Base-by-base conservation (phyloP, 2,329 filamentous ascomycete genomes). In the Clonostachys sp. region DNA sequence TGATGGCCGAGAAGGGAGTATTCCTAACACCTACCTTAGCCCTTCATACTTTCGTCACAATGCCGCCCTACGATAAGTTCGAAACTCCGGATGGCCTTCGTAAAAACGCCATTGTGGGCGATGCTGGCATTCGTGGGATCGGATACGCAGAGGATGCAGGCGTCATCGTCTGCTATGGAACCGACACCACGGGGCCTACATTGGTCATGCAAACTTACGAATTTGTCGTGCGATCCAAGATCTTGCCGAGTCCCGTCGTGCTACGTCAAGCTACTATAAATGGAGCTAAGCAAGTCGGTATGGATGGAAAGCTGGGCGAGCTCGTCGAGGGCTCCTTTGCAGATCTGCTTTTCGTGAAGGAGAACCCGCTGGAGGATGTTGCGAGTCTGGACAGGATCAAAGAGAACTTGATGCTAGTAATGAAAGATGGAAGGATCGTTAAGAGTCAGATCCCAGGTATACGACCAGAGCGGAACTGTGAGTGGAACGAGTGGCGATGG, bases 281-380 rank as follows among this genome's bases (percentile, higher is more conserved):
- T 53, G 66, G 73, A 2, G 78, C 79, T 6, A 65, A 61, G 45
- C 70, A 78, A 61, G 51, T 81, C 44, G 56, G 69, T 9, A 66
- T 72, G 52, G 72, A 73, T 18, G 58, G 67, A 3, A 63, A 60
- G 30, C 55, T 83, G 14, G 80, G 79, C 0, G 70, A 77, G 53
- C 57, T 83, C 5, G 69, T 68, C 51, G 59, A 65, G 16, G 77
- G 76, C 0, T 78, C 73, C 49, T 61, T 63, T 3, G 79, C 78
- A 0, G 80, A 83, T 57, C 41, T 83, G 40, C 51, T 83, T 30
- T 61, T 83, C 4, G 53, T 81, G 41, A 71, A 72, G 36, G 53
- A 55, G 40, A 81, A 81, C 53, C 80, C 79, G 3, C 57, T 83
- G 45, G 70, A 80, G n/a, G 71, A 83, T 55, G 70, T 82, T 16